Evolutionary conservation across 768 basidiomycete genomes (phyloP).

Genomic region (Kwoniella bestiolae): DNA sequence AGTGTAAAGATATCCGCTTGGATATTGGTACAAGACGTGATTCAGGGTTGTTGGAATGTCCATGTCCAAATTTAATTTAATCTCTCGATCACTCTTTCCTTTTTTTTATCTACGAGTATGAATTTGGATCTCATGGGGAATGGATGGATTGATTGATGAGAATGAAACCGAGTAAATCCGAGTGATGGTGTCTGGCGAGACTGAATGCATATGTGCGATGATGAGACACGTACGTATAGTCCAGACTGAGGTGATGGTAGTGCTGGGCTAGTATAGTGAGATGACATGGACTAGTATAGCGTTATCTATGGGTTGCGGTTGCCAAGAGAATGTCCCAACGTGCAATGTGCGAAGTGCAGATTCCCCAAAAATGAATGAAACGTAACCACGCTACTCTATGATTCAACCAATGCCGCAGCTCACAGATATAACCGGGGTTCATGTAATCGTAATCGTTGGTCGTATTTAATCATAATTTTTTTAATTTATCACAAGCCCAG

Average conservation of each 20-base stretch:
- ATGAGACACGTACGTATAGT: too few relatives aligned
- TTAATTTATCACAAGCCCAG: not conserved
- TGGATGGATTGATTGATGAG: not conserved
- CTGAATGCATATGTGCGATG: not conserved
- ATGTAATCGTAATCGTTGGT: too few relatives aligned
- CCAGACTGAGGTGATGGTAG: too few relatives aligned
- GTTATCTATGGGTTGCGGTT: not conserved
- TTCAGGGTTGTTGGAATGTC: not conserved
- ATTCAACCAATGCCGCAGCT: not conserved
- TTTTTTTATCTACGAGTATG: not conserved
- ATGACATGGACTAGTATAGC: not conserved
- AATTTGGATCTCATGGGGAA: not conserved
- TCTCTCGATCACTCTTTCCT: constrained; percentile 8
- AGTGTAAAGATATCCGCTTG: not conserved
- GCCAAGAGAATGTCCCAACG: too few relatives aligned
- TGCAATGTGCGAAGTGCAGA: too few relatives aligned
- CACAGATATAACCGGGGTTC: too few relatives aligned
- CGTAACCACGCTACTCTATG: not conserved
- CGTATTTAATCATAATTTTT: not conserved
- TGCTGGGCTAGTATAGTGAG: not conserved
- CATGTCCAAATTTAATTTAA: constrained; percentile 8
- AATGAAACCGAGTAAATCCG: constrained; percentile 3
- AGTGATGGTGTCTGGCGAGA: not conserved
- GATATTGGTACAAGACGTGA: not conserved
- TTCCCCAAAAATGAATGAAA: not conserved